phyloP scores from a whole-genome alignment of 148 eudicot genomes.

The Chenopodium berlandieri region DNA sequence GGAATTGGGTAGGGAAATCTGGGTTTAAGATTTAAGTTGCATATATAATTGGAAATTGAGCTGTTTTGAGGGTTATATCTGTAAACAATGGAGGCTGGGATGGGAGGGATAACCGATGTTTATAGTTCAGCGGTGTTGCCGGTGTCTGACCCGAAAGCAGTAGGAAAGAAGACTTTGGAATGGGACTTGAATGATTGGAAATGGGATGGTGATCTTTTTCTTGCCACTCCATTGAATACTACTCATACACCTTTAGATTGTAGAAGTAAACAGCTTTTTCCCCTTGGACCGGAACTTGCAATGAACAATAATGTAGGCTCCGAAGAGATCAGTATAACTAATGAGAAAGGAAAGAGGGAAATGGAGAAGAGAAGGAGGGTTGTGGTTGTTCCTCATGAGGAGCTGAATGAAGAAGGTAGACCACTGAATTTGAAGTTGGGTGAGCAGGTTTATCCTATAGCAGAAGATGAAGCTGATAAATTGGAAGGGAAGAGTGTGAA shows the following conservation, averaged over 20 bases:
- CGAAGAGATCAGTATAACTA: slow-evolving; percentile 29
- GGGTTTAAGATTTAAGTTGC: too few relatives aligned
- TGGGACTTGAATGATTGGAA: slow-evolving; percentile 98
- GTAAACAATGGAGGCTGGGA: slow-evolving; percentile 49
- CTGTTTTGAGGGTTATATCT: slow-evolving; percentile 10
- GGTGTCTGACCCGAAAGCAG: slow-evolving; percentile 43
- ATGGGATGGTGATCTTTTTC: slow-evolving; percentile 82
- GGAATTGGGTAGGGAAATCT: not conserved
- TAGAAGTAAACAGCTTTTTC: slow-evolving; percentile 53
- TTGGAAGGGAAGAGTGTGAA: slow-evolving; percentile 58
- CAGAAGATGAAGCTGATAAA: slow-evolving; percentile 42
- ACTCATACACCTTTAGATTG: slow-evolving; percentile 41
- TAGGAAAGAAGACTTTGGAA: slow-evolving; percentile 66
- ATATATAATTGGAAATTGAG: slow-evolving; percentile 7
- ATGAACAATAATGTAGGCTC: slow-evolving; percentile 24
- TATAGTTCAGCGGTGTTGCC: slow-evolving; percentile 52
- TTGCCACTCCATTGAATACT: slow-evolving; percentile 54
- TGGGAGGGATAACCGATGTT: slow-evolving; percentile 44
- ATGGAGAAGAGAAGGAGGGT: slow-evolving; percentile 56
- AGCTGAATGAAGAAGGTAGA: slow-evolving; percentile 41
- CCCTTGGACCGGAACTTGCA: slow-evolving; percentile 41
- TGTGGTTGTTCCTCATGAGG: slow-evolving; percentile 46
- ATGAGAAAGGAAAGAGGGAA: slow-evolving; percentile 50
- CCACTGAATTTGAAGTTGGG: slow-evolving; percentile 77
- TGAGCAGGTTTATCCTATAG: slow-evolving; percentile 56